Evolutionary conservation across 2,329 filamentous ascomycete species (phyloP), one percentile per base, ranked within the genome.

Genomic region (Fonsecaea erecta): DNA sequence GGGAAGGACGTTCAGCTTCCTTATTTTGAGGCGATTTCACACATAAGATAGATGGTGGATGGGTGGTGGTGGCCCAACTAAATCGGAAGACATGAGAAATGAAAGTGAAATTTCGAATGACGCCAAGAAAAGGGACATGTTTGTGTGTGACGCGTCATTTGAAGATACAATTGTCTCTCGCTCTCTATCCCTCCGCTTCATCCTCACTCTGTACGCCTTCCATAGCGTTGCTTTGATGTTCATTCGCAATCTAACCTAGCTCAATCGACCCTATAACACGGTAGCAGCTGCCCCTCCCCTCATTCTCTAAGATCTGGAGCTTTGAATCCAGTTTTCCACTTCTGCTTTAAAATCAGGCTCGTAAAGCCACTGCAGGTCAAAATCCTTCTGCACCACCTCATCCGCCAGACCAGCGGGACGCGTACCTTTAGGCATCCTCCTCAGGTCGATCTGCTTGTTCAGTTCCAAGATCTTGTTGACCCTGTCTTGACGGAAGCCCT

Each of bases 391-490:
- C 0, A 73, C 71, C 12, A 70, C 61, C 14, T 63, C 60, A 24
- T 28, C 43, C 8, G 30, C 8, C 4, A 24, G 48, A 2, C 65
- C 24, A 6, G 32, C 63, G 1, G 48, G 52, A 14, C 55, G 37
- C 46, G 65, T 48, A 1, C 61, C 46, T 52, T 60, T 62, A 2
- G 83, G 81, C 75, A 86, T 68, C 11, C 83, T 75, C 64, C 80
- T 78, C 57, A 78, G 74, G 53, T 84, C 81, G 57, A 85, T 80
- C 72, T 82, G 78, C 26, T 74, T 73, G 18, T 81, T 86, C 32
- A 86, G 70, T 34, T 78, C 78, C 37, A 85, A 71, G 0, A 86
- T 75, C 56, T 74, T 78, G 24, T 83, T 79, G 1, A 86, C 73
- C 3, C 84, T 76, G 12, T 75, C 77, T 71, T 85, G 81, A 9